phyloP scores from a whole-genome alignment of 768 basidiomycete genomes.

The Obba rivulosa region DNA sequence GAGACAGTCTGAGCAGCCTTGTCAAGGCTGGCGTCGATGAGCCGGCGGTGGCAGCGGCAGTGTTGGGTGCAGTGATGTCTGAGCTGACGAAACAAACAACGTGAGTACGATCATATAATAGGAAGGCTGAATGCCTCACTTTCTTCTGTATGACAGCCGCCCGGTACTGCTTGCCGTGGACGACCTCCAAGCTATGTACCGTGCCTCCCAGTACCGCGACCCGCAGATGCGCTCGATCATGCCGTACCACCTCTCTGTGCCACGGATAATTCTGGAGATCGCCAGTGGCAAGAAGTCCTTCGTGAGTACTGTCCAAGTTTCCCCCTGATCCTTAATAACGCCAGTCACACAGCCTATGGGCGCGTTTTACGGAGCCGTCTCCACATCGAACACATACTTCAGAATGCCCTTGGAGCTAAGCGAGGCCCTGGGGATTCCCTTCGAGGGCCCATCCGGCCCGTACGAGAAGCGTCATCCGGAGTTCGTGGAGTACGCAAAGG shows the following conservation, averaged over 20 bases:
- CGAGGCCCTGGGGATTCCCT: conserved; percentile 48
- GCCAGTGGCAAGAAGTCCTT: conserved; percentile 65
- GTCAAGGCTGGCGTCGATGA: conserved; percentile 55
- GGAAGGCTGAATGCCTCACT: background rate
- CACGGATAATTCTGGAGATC: conserved; percentile 73
- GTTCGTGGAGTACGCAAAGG: conserved; percentile 49
- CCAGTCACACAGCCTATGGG: conserved; percentile 50
- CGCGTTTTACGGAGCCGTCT: conserved; percentile 67
- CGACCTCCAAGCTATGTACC: conserved; percentile 81
- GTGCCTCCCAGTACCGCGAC: conserved; percentile 62
- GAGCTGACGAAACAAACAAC: conserved; percentile 59
- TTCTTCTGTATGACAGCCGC: conserved; percentile 34
- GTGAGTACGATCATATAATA: conserved; percentile 34
- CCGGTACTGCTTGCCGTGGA: conserved; percentile 85
- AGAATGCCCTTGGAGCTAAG: conserved; percentile 57
- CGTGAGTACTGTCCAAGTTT: conserved; percentile 41
- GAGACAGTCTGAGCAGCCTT: conserved; percentile 48
- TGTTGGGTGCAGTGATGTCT: conserved; percentile 53
- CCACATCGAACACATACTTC: conserved; percentile 53
- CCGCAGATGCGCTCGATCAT: conserved; percentile 65
- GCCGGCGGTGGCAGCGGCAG: conserved; percentile 43
- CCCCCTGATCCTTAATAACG: background rate
- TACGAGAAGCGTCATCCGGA: conserved; percentile 50
- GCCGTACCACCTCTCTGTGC: conserved; percentile 74
- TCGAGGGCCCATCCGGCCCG: conserved; percentile 39